Percentiles rank a stretch among this genome's conserved stretches.
phyloP scores from a whole-genome alignment of 2,329 filamentous ascomycete species.

The Diaporthe sp. region DNA sequence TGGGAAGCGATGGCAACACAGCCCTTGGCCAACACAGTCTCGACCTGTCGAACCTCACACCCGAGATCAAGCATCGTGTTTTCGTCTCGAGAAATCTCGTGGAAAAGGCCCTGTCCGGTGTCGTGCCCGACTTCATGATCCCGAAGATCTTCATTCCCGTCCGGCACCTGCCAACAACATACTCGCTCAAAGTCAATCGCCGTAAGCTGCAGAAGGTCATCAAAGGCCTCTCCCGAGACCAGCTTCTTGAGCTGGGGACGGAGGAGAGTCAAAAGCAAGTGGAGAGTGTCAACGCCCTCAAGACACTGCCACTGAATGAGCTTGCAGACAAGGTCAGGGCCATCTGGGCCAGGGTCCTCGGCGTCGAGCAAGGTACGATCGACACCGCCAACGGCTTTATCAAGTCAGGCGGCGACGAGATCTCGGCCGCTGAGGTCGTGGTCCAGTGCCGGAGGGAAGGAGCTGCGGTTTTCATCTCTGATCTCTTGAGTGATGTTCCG shows the following conservation, averaged over 20 bases:
- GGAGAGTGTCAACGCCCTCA: slow-evolving; percentile 52
- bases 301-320: slow-evolving; percentile 62
- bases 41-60: slow-evolving; percentile 52
- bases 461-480: slow-evolving; percentile 56
- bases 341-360: slow-evolving; percentile 62
- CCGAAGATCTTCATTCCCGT: slow-evolving; percentile 65
- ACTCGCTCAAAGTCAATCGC: slow-evolving; percentile 65
- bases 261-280: slow-evolving; percentile 54
- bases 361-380: slow-evolving; percentile 56
- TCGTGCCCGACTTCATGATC: slow-evolving; percentile 57
- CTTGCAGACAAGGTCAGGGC: slow-evolving; percentile 62
- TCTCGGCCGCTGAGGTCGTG: slow-evolving; percentile 60
- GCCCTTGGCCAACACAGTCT: slow-evolving; percentile 54
- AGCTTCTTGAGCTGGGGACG: slow-evolving; percentile 58
- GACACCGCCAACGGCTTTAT: slow-evolving; percentile 60
- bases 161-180: slow-evolving; percentile 61
- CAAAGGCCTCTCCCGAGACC: slow-evolving; percentile 55
- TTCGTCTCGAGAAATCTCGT: slow-evolving; percentile 60
- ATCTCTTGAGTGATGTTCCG: slow-evolving; percentile 57
- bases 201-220: slow-evolving; percentile 62
- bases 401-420: slow-evolving; percentile 60
- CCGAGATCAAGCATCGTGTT: slow-evolving; percentile 57
- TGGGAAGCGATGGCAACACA: slow-evolving; percentile 54
- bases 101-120: slow-evolving; percentile 55
- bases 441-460: slow-evolving; percentile 59